Base-by-base conservation (phyloP, 2,329 filamentous ascomycete species). In the Dothistroma septosporum region DNA sequence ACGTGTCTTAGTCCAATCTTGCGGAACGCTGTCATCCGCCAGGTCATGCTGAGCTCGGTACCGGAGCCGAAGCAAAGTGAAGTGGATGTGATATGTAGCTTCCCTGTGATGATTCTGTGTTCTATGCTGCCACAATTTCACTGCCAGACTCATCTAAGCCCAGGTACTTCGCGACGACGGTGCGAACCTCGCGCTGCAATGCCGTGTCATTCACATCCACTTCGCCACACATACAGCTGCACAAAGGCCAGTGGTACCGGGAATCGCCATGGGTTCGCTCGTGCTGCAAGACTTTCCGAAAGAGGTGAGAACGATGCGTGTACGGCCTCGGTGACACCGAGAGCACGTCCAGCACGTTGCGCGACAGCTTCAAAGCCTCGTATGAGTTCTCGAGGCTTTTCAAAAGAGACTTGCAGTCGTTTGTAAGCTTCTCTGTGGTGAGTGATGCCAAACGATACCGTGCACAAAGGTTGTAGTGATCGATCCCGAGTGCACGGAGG, bases 291-390 rank as follows among this genome's bases (percentile, higher is more conserved):
- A 28, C 24, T 6, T 28, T 2, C 24, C 3, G 3, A 3, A 28
- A 2, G 24, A 6, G 6, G 24, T 28, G 24, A 6, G 3, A 6
- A 3, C 24, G 35, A 33, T 2, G 8, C 10, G 11, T 12, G 50
- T 28, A 53, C 9, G 28, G 28, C 6, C 28, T 8, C 11, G 5
- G 24, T n/a, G 32, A 8, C 14, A 58, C 28, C 10, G 19, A n/a
- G 12, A 61, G 31, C 22, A 61, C 55, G 11, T 61, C 50, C 16
- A 52, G 50, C 16, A 58, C 56, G n/a, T 19, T 61, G n/a, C 31
- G 41, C 14, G 22, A 44, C 3, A 61, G 10, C 6, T 55, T 50
- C 14, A 22, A 31, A n/a, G 53, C 28, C 19, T 55, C n/a, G 28
- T 58, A 58, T 1, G 37, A 53, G 5, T 28, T 21, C 14, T 56